Evolutionary conservation across 805 yeast species (phyloP).

Genomic region (Scheffersomyces amazonensis): DNA sequence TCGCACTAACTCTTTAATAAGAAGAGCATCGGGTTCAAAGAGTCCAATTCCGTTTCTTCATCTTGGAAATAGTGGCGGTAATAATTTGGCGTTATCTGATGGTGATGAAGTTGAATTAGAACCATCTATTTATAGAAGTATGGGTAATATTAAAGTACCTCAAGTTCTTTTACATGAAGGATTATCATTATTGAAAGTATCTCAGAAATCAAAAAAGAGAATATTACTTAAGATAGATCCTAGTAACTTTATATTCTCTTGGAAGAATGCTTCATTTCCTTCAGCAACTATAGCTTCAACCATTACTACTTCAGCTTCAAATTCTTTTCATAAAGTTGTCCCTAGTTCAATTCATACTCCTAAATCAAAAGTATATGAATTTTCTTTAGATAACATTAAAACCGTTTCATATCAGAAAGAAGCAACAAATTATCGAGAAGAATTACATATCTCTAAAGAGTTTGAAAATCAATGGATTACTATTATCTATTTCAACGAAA

Average conservation of each 20-base stretch:
- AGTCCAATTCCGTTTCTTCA: conserved; percentile 1
- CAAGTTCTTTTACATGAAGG: conserved; percentile 54
- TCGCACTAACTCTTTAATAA: neutral
- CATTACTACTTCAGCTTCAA: neutral
- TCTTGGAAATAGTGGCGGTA: conserved; percentile 3
- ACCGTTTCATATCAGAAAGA: conserved; percentile 61
- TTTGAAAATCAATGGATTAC: conserved; percentile 74
- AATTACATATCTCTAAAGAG: conserved; percentile 68
- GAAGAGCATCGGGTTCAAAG: neutral
- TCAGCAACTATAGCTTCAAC: conserved; percentile 6
- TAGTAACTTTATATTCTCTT: conserved; percentile 49
- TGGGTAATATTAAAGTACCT: conserved; percentile 30
- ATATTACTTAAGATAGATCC: conserved; percentile 56
- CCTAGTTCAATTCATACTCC: conserved; percentile 1
- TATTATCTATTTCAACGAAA: conserved; percentile 62
- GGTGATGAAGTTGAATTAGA: conserved; percentile 9
- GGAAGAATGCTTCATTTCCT: conserved; percentile 38
- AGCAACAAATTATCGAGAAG: conserved; percentile 85
- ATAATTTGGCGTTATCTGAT: conserved; percentile 2
- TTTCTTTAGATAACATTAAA: conserved; percentile 59
- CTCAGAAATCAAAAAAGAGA: conserved; percentile 65
- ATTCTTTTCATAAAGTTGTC: conserved; percentile 2
- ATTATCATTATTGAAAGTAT: conserved; percentile 60
- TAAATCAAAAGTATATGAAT: conserved; percentile 35
- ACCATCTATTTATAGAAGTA: conserved; percentile 9